Evolutionary conservation across 2,329 filamentous ascomycete species (phyloP).

Genomic region (Alternaria angustiovoidea): DNA sequence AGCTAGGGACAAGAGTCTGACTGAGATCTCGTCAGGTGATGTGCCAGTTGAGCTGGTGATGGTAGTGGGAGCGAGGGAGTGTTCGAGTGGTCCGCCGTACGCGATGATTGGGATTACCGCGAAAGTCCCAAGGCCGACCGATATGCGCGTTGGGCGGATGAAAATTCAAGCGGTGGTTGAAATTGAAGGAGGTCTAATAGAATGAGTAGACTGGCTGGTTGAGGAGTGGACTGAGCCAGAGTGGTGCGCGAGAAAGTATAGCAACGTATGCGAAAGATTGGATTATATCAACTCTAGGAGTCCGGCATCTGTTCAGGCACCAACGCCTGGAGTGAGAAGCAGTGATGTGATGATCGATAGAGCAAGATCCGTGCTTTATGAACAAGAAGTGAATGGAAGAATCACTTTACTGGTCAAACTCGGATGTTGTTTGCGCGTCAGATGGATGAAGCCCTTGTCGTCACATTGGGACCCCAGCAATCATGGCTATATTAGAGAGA

Average conservation of each 20-base stretch:
- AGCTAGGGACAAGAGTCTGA: neutral
- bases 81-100: no score
- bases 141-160: neutral
- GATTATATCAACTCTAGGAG: neutral
- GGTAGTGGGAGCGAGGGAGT: neutral
- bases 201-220: neutral
- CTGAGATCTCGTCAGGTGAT: neutral
- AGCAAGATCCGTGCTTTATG: neutral
- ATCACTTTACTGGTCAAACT: neutral
- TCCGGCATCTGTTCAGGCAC: neutral
- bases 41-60: neutral
- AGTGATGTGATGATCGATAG: neutral
- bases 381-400: neutral
- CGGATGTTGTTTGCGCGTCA: neutral
- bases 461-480: neutral
- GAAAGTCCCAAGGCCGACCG: fast-evolving
- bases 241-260: neutral
- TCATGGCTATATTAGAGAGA: neutral
- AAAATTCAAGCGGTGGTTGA: no score
- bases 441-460: neutral
- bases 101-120: neutral
- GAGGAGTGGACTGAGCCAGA: neutral
- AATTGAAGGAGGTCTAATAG: neutral
- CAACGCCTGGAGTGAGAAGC: neutral
- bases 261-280: neutral